Evolutionary conservation across 139 green algal genomes (phyloP), one percentile per base, ranked within the genome.

Genomic region (Coccomyxa sp.): DNA sequence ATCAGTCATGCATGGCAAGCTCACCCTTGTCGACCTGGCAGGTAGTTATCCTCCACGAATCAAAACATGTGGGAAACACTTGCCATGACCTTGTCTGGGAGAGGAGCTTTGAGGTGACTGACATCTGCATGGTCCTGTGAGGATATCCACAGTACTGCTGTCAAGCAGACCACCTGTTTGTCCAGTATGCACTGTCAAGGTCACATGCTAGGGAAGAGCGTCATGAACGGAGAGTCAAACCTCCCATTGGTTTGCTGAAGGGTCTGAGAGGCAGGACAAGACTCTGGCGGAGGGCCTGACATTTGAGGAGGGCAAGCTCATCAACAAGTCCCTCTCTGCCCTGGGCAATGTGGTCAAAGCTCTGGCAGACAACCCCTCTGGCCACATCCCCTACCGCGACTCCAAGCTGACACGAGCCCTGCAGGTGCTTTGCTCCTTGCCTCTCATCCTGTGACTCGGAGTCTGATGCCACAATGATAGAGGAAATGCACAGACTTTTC

Each of bases 281-380:
- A 91, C 92, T 10, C 71, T 68, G 8, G 86, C 92, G 24, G 80
- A 80, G 29, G 92, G 90, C 1, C 58, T 68, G 54, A 86, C 86
- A 0, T 74, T 91, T 12, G 81, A 88, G 37, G 93, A 97, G 79
- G 93, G 91, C 55, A 84, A 76, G 36, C 84, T 88, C 37, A 97
- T 97, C 87, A 97, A 97, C 86, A 93, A 93, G 79, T 89, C 79
- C 44, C 87, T 97, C 24, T 78, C 73, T n/a, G 77, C 79, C 4
- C 88, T 97, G 39, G 88, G 88, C 36, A 92, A 93, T 76, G 92
- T 96, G 10, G 91, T 97, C 24, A 85, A 86, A 38, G 88, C 92
- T 12, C 82, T 97, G n/a, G 92, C 88, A 35, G 90, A 93, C 68
- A 39, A 40, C 10, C 68, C 29, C 39, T 31, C 31, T 0, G 81